These are phyloP conservation scores for Bromus sterilis DNA, from an alignment of 176 grass and related monocot species.

Conservation along the genomic window DNA sequence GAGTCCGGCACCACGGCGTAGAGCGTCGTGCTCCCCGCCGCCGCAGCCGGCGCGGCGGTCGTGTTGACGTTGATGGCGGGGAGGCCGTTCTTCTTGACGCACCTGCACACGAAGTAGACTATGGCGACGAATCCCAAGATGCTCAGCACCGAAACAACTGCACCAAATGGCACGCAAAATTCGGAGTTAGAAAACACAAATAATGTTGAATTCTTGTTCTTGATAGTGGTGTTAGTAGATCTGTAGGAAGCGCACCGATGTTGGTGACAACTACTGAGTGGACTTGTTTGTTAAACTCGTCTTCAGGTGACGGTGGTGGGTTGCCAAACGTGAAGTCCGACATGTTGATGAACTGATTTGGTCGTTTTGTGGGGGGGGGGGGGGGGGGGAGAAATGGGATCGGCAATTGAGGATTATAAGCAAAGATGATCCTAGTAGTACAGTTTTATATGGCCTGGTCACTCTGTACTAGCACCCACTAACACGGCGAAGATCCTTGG, in stretches of 20 bases:
- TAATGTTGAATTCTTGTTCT: background rate
- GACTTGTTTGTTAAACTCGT: background rate
- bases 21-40: background rate
- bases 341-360: background rate
- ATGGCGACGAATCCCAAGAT: background rate
- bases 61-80: background rate
- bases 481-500: no score
- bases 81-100: background rate
- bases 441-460: no score
- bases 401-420: no score
- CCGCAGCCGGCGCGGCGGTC: background rate
- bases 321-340: no score
- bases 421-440: no score
- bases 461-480: no score
- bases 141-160: background rate
- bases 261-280: background rate
- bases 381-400: background rate
- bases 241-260: background rate
- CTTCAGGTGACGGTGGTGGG: background rate
- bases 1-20: background rate
- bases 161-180: background rate
- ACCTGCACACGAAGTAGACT: background rate
- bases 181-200: background rate
- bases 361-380: no score
- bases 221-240: background rate